Base-by-base conservation (phyloP, 2,329 filamentous ascomycete species). In the Xylariales sp. region DNA sequence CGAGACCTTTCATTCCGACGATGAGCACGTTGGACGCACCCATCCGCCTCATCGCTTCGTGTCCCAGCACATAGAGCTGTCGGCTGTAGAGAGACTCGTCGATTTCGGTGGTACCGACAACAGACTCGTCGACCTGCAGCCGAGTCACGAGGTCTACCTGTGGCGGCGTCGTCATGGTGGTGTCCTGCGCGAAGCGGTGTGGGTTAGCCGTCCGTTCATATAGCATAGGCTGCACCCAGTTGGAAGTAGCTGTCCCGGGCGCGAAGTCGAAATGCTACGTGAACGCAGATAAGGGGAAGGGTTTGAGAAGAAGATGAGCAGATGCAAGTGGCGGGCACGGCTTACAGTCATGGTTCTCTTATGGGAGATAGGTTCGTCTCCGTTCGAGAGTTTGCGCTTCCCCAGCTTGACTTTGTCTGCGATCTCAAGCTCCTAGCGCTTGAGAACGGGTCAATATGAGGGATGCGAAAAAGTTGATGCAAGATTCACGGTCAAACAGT, bases 31-130 rank as follows among this genome's bases (percentile, higher is more conserved):
- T 94, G 39, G 93, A 97, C 45, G 89, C 87, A 56, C 90, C 81
- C 93, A 98, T 98, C 56, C 93, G 89, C 76, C 95, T 97, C 93
- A 98, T 98, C 49, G 93, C 93, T 64, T 83, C 80, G 54, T 84
- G 80, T 47, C 80, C 80, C 36, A 83, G 62, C 43, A 84, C 81
- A 57, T 85, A 85, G 52, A 85, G 81, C 66, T 85, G 81, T 58
- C 81, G 75, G 59, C 81, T 85, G 70, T 85, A 85, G 52, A 85
- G 78, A 40, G 80, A 81, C 60, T 85, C 81, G 52, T 85, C 81
- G 68, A 85, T 85, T 47, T 83, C 79, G 57, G 58, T 67, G 42
- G 63, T 63, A 48, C 70, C 74, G 27, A 71, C 60, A 39, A 71
- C 69, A 24, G 77, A 74, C 46, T 78, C 70, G 62, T 83, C 79